Conservation (phyloP, 129 eudicot species). For the Ambrosia artemisiifolia region DNA sequence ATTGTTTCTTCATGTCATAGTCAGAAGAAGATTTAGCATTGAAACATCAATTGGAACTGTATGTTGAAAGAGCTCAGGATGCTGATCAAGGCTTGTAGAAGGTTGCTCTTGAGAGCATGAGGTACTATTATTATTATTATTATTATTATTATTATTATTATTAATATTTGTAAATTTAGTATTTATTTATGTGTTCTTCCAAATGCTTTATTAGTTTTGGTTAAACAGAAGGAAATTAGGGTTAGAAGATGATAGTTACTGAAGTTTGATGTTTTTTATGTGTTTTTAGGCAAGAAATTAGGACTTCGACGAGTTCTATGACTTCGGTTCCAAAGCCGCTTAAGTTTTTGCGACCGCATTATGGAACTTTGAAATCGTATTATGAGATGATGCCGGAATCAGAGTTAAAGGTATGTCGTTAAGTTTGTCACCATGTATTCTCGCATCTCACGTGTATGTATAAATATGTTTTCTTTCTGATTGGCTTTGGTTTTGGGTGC, state of each 20-base stretch:
- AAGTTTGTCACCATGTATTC: not conserved
- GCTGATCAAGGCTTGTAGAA: conserved; percentile 71
- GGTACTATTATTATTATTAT: conserved; percentile 29
- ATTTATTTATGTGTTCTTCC: not conserved
- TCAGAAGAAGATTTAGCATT: conserved; percentile 91
- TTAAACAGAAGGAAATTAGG: conserved; percentile 1
- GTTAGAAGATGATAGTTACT: not conserved
- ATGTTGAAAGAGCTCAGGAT: conserved; percentile 87
- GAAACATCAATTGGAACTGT: conserved; percentile 86
- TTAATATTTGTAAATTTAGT: not conserved
- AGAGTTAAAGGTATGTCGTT: conserved; percentile 62
- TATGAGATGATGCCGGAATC: conserved; percentile 71
- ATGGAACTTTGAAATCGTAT: conserved; percentile 71
- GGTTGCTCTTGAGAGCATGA: conserved; percentile 92
- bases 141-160: not conserved
- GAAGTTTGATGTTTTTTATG: not conserved
- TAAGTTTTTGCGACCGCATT: conserved; percentile 93
- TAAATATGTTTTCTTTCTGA: not conserved
- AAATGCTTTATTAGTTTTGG: not conserved
- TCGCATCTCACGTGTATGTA: too few relatives aligned
- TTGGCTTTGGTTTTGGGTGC: conserved; percentile 25
- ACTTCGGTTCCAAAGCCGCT: conserved; percentile 96
- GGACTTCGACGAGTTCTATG: conserved; percentile 93
- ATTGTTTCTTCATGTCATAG: conserved; percentile 26
- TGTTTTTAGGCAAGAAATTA: conserved; percentile 73